Base-by-base conservation (phyloP, 1,284 basidiomycete genomes). In the Microbotryum silenes-acaulis region DNA sequence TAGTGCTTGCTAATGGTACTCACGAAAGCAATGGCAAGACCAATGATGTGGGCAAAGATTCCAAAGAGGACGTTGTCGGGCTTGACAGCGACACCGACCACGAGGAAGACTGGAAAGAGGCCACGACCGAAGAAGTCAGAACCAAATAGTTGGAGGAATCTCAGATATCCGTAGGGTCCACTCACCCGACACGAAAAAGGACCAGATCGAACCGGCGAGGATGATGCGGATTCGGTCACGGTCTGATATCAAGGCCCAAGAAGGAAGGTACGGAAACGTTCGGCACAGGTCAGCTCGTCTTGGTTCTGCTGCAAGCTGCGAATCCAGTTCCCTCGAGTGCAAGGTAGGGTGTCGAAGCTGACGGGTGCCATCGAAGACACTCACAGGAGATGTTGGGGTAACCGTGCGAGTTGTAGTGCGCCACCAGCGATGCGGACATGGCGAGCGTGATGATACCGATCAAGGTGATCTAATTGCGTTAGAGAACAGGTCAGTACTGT, bases 171-270 rank as follows among this genome's bases (percentile, higher is more conserved):
- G 8, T 14, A 4, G 45, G 5, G 2, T 29, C 54, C 4, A 75
- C 75, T 71, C 61, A 77, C 75, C 51, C 14, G 69, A 68, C 25
- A 73, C 64, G 42, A 73, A 56, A 0, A 70, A 69, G 18, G 73
- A 73, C 75, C 75, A 77, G 12, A 77, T 72, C 42, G 68, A 59
- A 0, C 74, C 77, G 0, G 74, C 74, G 16, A 78, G 68, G 9
- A 75, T 54, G 59, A 78, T 75, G 52, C 77, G 71, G 54, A 77
- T 75, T 25, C 77, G 69, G 61, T 76, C 77, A 25, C 73, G 72
- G 72, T 77, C 37, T 42, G 37, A 42, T 42, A 42, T 42, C 4
- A 42, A 42, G 14, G 37, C 37, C 37, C 37, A 18, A 42, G 37
- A 42, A 42, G 16, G 37, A 42, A 42, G 16, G 16, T 42, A 42